These are phyloP conservation scores for Zymoseptoria pseudotritici DNA, from an alignment of 2,329 filamentous ascomycete species.

Conservation along the genomic window DNA sequence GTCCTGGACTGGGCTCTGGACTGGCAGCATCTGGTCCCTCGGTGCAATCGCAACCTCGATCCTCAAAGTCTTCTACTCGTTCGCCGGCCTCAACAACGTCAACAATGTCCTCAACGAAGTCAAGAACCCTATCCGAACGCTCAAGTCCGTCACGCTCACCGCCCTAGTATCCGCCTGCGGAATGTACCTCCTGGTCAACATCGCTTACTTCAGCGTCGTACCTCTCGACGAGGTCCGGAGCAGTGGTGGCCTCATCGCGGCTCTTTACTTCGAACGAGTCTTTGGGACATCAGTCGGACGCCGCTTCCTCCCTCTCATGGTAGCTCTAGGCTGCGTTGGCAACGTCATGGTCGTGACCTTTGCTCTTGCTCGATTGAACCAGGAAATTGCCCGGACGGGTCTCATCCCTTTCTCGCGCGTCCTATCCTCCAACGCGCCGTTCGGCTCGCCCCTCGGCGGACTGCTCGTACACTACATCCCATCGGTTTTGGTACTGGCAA, in stretches of 20 bases:
- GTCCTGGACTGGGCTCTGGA: slow-evolving; percentile 17
- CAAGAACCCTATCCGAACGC: slow-evolving; percentile 57
- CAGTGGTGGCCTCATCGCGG: slow-evolving; percentile 61
- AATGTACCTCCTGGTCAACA: slow-evolving; percentile 60
- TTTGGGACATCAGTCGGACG: slow-evolving; percentile 55
- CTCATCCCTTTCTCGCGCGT: slow-evolving; percentile 57
- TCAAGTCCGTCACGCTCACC: slow-evolving; percentile 41
- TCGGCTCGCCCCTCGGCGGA: slow-evolving; percentile 59
- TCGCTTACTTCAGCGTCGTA: slow-evolving; percentile 57
- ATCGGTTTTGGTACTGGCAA: slow-evolving; percentile 56
- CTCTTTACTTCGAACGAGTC: slow-evolving; percentile 57
- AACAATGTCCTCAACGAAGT: slow-evolving; percentile 68
- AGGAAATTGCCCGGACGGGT: slow-evolving; percentile 65
- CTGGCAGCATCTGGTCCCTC: slow-evolving; percentile 50
- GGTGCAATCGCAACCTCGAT: slow-evolving; percentile 59
- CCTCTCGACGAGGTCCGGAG: slow-evolving; percentile 59
- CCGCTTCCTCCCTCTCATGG: slow-evolving; percentile 53
- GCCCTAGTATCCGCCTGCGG: slow-evolving; percentile 56
- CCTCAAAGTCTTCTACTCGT: slow-evolving; percentile 62
- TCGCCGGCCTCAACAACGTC: slow-evolving; percentile 57
- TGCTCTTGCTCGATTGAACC: slow-evolving; percentile 58
- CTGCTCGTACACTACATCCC: slow-evolving; percentile 63
- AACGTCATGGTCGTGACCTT: slow-evolving; percentile 70
- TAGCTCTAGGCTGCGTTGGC: slow-evolving; percentile 60
- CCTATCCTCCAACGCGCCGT: slow-evolving; percentile 59